Percentiles rank a stretch among this genome's conserved stretches.
Conservation (phyloP, 805 yeast species). For the Monosporozyma aquatica region DNA sequence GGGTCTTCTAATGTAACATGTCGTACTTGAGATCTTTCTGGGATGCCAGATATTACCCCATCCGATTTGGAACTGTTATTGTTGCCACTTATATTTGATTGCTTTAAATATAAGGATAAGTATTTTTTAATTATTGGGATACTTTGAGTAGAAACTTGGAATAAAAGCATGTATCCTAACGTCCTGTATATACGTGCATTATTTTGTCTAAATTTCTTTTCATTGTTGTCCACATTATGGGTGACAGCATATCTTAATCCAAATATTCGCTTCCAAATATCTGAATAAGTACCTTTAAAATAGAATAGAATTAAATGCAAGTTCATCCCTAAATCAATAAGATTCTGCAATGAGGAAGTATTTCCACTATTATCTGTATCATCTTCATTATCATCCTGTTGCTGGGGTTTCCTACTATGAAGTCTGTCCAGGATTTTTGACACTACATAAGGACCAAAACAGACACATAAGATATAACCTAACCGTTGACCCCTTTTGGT, state of each 20-base stretch:
- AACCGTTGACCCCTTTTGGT: conserved; percentile 41
- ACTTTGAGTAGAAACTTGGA: conserved; percentile 43
- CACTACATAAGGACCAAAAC: conserved; percentile 52
- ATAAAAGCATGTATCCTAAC: conserved; percentile 53
- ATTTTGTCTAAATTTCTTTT: conserved; percentile 27
- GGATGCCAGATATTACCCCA: neutral
- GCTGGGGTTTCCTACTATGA: no score
- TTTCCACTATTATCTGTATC: neutral
- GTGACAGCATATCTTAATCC: conserved; percentile 76
- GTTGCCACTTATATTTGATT: no score
- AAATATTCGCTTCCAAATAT: conserved; percentile 62
- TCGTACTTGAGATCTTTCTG: conserved; percentile 5
- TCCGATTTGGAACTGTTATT: conserved; percentile 6
- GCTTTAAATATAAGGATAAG: neutral
- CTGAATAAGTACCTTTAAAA: conserved; percentile 73
- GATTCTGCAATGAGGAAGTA: conserved; percentile 26
- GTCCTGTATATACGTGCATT: conserved; percentile 53
- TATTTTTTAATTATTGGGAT: conserved; percentile 4
- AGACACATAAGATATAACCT: conserved; percentile 51
- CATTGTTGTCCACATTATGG: conserved; percentile 40
- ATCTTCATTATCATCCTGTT: neutral
- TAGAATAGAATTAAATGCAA: conserved; percentile 76
- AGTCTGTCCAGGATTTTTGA: conserved; percentile 22
- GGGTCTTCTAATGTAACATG: conserved; percentile 51
- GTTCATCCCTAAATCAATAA: conserved; percentile 48